phyloP scores from a whole-genome alignment of 331 rosid genomes.

The Quercus tomentella region DNA sequence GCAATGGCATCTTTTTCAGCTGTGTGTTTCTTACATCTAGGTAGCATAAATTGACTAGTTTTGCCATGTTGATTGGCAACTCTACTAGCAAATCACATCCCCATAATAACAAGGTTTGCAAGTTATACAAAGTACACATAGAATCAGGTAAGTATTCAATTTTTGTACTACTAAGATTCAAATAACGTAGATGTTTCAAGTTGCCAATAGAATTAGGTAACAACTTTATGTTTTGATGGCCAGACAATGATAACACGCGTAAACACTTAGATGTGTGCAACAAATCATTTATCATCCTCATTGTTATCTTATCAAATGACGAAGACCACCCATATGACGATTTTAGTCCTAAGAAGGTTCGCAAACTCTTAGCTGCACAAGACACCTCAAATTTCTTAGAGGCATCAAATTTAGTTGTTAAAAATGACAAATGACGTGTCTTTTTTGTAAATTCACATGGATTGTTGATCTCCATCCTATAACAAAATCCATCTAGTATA shows the following conservation, averaged over 20 bases:
- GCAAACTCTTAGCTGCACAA: background rate
- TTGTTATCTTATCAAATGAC: too few relatives aligned
- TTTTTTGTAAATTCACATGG: background rate
- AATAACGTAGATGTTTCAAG: constrained; percentile 4
- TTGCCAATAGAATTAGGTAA: constrained; percentile 6
- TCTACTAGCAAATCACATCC: too few relatives aligned
- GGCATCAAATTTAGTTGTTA: background rate
- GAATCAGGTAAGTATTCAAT: background rate
- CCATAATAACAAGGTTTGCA: constrained; percentile 10
- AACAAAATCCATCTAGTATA: background rate
- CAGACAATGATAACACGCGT: background rate
- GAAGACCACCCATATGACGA: background rate
- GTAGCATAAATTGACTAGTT: too few relatives aligned
- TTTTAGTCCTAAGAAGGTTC: background rate
- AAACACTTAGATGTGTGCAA: background rate
- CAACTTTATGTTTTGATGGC: background rate
- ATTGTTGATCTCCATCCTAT: background rate
- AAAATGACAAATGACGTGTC: background rate
- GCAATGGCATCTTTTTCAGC: too few relatives aligned
- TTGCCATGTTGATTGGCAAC: too few relatives aligned
- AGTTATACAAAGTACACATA: background rate
- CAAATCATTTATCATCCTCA: background rate
- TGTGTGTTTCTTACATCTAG: too few relatives aligned
- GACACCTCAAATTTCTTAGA: background rate
- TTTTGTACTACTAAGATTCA: background rate